Conservation (phyloP, 2,329 filamentous ascomycete genomes). For the Lomentospora prolificans region DNA sequence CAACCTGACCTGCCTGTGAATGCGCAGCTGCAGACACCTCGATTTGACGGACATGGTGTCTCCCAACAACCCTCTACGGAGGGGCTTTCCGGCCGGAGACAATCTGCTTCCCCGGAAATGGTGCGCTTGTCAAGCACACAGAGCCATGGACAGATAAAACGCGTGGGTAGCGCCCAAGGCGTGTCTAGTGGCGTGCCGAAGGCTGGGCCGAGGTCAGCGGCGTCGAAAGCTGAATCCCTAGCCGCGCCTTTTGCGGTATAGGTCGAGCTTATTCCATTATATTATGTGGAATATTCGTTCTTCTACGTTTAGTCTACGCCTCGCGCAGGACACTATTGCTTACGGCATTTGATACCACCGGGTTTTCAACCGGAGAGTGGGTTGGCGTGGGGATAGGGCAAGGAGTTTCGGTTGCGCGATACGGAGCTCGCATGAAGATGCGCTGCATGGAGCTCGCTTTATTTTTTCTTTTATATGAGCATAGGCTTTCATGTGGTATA, state of each 20-base stretch:
- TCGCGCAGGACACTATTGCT: neutral
- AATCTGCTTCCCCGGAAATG: constrained; percentile 34
- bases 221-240: neutral
- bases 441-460: neutral
- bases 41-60: constrained; percentile 13
- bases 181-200: constrained; percentile 1
- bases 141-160: constrained; percentile 22
- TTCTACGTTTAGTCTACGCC: neutral
- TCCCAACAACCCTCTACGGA: constrained; percentile 11
- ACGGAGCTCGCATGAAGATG: neutral
- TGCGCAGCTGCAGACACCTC: constrained; percentile 43
- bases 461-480: neutral
- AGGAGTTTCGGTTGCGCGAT: neutral
- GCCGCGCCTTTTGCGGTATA: neutral
- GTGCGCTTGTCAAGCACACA: constrained; percentile 26
- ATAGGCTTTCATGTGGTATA: neutral
- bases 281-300: neutral
- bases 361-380: neutral
- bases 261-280: neutral
- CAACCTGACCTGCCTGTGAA: neutral
- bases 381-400: neutral
- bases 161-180: constrained; percentile 20
- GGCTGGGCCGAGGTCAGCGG: neutral
- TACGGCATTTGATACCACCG: constrained; percentile 1
- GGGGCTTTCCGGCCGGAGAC: constrained; percentile 14